Base-by-base conservation (phyloP, 2,329 filamentous ascomycete species). In the Pseudogymnoascus sp. region DNA sequence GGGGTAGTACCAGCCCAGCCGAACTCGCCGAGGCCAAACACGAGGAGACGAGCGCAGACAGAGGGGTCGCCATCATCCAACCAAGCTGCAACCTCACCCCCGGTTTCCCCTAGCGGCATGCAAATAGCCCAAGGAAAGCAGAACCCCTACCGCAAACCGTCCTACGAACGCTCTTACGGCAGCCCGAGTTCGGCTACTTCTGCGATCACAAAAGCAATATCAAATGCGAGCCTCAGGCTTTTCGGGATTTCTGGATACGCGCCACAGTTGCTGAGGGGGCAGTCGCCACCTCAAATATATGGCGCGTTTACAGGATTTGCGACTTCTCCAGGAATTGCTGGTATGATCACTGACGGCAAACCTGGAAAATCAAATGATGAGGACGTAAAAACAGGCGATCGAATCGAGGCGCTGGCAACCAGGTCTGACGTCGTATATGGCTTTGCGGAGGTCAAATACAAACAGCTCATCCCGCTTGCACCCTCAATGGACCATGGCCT, bases 361-460 rank as follows among this genome's bases (percentile, higher is more conserved):
- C 80, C 82, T 17, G 81, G 78, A 36, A 74, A 78, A 3, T 81
- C 82, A 2, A 77, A 85, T 17, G 92, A 97, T 66, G 92, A 97
- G 71, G 94, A 97, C 71, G 80, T 82, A 13, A 85, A 84, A 66
- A 86, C 90, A 41, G 86, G 93, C 2, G 88, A 92, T 70, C 83
- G 85, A 48, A 92, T 97, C 63, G 93, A 99, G 73, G 92, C 97
- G 69, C 88, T 91, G 66, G 94, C 94, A 1, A 94, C 92, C 33
- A 84, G 92, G 39, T 97, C 92, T 71, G 92, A 99, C 73, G 94
- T 97, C 51, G 92, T 99, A 2, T 99, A 92, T 73, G 92, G 93
- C 2, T 97, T 99, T 75, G 94, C 94, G 5, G 93, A 99, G 76
- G 93, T 99, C 71, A 99, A 99, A 75, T 97, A 95, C 76, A 94